Conservation (phyloP, 129 eudicot genomes). For the Silybum marianum region DNA sequence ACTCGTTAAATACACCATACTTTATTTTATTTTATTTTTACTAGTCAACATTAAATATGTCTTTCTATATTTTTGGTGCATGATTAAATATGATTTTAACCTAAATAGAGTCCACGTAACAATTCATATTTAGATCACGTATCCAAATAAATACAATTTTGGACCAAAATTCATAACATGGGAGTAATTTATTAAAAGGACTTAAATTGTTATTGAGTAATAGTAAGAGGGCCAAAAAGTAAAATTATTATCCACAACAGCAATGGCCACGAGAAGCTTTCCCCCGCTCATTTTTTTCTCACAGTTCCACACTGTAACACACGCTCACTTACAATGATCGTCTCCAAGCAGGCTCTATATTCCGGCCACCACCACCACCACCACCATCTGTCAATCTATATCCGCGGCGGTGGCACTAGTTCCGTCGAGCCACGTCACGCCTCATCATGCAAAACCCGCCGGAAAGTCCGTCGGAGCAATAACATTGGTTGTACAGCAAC, state of each 20-base stretch:
- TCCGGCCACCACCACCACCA: conserved; percentile 21
- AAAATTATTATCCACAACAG: conserved; percentile 33
- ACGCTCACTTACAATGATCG: conserved; percentile 27
- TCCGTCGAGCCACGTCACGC: conserved; percentile 21
- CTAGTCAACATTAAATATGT: no score
- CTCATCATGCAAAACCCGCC: conserved; percentile 30
- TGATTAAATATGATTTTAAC: no score
- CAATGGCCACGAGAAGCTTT: conserved; percentile 7
- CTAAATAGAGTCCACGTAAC: no score
- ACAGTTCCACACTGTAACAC: background rate
- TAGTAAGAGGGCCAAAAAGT: conserved; percentile 7
- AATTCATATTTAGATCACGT: no score
- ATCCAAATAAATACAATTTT: background rate
- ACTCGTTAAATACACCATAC: background rate
- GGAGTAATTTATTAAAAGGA: background rate
- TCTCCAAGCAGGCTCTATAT: conserved; percentile 23
- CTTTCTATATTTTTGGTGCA: no score
- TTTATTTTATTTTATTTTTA: no score
- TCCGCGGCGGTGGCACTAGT: background rate
- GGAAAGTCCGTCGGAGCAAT: conserved; percentile 8
- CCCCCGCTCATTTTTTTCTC: conserved; percentile 32
- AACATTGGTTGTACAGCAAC: conserved; percentile 4
- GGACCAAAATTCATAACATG: background rate
- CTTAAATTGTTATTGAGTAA: background rate
- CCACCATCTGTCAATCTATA: conserved; percentile 5